phyloP scores from a whole-genome alignment of 345 rosid species.

The Toxicodendron radicans region DNA sequence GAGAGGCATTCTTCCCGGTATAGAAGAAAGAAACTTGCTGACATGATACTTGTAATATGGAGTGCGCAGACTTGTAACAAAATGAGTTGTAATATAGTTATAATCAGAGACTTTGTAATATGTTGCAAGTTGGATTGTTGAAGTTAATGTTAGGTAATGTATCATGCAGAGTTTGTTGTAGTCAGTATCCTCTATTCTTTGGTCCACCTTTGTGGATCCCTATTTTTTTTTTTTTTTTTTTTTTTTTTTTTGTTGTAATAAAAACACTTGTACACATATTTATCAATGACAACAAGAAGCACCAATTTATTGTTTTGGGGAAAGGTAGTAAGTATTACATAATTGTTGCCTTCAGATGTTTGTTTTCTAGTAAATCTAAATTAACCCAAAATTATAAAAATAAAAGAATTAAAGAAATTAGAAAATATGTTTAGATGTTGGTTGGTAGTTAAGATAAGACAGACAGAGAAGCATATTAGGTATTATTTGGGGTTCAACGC shows the following conservation, averaged over 20 bases:
- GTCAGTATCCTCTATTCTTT: conserved; percentile 31
- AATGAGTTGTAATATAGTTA: too few relatives aligned
- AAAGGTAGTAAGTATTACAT: too few relatives aligned
- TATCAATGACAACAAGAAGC: neutral
- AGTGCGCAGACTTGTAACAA: too few relatives aligned
- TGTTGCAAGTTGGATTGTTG: too few relatives aligned
- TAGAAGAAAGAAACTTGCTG: neutral
- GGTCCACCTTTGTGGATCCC: conserved; percentile 32
- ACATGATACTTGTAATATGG: neutral
- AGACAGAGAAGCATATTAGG: too few relatives aligned
- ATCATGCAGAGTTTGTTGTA: neutral
- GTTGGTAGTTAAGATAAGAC: too few relatives aligned
- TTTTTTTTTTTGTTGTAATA: conserved; percentile 20
- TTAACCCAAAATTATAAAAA: too few relatives aligned
- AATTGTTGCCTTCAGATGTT: too few relatives aligned
- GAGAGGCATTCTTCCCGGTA: neutral
- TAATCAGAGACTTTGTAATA: neutral
- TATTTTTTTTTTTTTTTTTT: conserved; percentile 8
- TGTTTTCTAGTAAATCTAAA: too few relatives aligned
- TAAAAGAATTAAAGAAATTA: too few relatives aligned
- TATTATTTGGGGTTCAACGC: conserved; percentile 34
- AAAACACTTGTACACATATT: neutral
- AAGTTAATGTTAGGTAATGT: too few relatives aligned
- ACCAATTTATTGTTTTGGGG: neutral
- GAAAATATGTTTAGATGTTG: too few relatives aligned